Conservation (phyloP, 1,284 basidiomycete genomes). For the Mycosarcoma mackinlayi region DNA sequence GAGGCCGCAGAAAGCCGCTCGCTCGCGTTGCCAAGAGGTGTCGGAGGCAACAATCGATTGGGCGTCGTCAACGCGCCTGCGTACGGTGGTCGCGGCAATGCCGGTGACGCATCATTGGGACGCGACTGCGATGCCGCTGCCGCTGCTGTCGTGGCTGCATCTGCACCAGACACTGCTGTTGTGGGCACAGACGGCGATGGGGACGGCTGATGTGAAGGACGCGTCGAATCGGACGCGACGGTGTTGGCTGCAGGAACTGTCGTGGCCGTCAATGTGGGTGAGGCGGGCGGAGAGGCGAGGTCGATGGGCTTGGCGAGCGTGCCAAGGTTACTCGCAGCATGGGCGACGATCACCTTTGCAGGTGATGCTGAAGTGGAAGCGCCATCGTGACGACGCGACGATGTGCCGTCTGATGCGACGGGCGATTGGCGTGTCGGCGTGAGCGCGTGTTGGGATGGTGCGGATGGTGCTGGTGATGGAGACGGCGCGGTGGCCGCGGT, state of each 20-base stretch:
- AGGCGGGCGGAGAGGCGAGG: conserved; percentile 42
- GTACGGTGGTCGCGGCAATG: conserved; percentile 20
- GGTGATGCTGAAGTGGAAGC: conserved; percentile 34
- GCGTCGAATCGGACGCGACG: conserved; percentile 34
- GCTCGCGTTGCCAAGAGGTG: conserved; percentile 25
- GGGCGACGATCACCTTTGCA: conserved; percentile 16
- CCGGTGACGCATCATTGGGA: conserved; percentile 3
- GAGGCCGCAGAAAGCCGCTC: conserved; percentile 14
- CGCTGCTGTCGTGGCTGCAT: neutral
- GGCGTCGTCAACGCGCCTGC: conserved; percentile 17
- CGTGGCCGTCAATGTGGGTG: conserved; percentile 17
- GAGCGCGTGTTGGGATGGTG: conserved; percentile 27
- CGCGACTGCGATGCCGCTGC: conserved; percentile 4
- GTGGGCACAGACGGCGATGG: conserved; percentile 9
- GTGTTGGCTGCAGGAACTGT: neutral
- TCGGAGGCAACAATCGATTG: conserved; percentile 34
- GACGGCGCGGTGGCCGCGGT: conserved; percentile 50
- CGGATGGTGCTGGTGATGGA: conserved; percentile 45
- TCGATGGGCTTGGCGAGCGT: conserved; percentile 42
- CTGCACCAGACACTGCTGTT: neutral
- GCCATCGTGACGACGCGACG: conserved; percentile 45
- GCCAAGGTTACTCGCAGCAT: conserved; percentile 18
- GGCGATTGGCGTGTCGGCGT: conserved; percentile 31
- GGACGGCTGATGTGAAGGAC: conserved; percentile 18
- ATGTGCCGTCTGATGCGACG: conserved; percentile 18